Evolutionary conservation across 2,329 filamentous ascomycete genomes (phyloP).

Genomic region (Aureobasidium vineae): DNA sequence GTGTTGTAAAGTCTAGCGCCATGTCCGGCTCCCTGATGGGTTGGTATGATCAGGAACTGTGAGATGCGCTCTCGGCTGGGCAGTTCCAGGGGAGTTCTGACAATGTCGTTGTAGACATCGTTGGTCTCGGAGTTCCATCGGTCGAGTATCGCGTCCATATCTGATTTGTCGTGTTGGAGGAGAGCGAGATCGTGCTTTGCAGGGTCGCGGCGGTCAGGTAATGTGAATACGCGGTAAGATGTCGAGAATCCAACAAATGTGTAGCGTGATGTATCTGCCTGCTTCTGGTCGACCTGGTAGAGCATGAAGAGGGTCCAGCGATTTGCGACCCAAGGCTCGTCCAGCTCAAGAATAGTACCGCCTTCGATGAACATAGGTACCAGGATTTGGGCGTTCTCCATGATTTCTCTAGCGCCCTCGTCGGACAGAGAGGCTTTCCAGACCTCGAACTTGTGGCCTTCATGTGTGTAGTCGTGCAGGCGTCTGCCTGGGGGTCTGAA

Average conservation of each 20-base stretch:
- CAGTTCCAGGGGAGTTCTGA: slow-evolving; percentile 52
- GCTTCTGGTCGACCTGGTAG: slow-evolving; percentile 36
- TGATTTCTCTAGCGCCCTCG: slow-evolving; percentile 64
- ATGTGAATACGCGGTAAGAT: slow-evolving; percentile 73
- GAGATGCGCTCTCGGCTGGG: slow-evolving; percentile 82
- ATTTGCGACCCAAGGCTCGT: slow-evolving; percentile 69
- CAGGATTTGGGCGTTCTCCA: slow-evolving; percentile 79
- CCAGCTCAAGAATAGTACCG: slow-evolving; percentile 71
- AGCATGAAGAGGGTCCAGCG: slow-evolving; percentile 93
- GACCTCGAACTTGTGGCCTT: slow-evolving; percentile 71
- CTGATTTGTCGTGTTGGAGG: slow-evolving; percentile 32
- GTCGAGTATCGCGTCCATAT: slow-evolving; percentile 27
- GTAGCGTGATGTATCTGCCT: slow-evolving; percentile 51
- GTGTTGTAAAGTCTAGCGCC: slow-evolving; percentile 77
- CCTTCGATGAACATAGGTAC: slow-evolving; percentile 90
- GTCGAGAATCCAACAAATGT: slow-evolving; percentile 86
- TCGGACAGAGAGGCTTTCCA: slow-evolving; percentile 78
- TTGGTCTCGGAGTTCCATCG: slow-evolving; percentile 22
- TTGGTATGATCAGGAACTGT: slow-evolving; percentile 87
- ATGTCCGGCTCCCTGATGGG: slow-evolving; percentile 77
- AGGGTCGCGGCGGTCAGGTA: slow-evolving; percentile 35
- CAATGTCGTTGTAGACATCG: neutral
- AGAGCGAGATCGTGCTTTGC: slow-evolving; percentile 39
- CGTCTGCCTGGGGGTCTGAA: slow-evolving; percentile 75
- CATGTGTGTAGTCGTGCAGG: slow-evolving; percentile 61